These are phyloP conservation scores for Stygiomarasmius scandens DNA, from an alignment of 1,284 basidiomycete genomes.

Conservation along the genomic window DNA sequence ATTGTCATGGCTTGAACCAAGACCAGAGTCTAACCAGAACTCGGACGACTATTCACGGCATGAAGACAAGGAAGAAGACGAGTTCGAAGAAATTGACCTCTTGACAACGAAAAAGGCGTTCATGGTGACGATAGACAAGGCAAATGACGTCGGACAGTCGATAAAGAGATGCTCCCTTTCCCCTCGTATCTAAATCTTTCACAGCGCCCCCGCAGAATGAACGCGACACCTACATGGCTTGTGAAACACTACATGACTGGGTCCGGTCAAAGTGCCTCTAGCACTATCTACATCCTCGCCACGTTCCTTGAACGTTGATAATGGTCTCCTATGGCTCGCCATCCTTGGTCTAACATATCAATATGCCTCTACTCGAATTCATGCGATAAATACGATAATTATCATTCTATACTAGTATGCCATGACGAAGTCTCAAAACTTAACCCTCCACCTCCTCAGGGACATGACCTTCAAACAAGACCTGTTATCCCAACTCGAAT, in stretches of 20 bases:
- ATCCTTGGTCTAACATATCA: conserved; percentile 94
- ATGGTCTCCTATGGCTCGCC: conserved; percentile 93
- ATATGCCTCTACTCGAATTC: conserved; percentile 89
- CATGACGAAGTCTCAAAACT: conserved; percentile 90
- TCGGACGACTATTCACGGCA: conserved; percentile 40
- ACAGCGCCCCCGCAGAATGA: conserved; percentile 52
- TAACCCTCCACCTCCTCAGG: conserved; percentile 66
- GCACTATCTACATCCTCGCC: conserved; percentile 89
- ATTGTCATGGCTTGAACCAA: too few species aligned
- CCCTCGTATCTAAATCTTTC: conserved; percentile 1
- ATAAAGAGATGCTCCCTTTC: conserved; percentile 34
- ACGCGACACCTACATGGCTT: conserved; percentile 65
- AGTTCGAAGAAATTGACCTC: conserved; percentile 47
- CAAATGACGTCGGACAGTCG: conserved; percentile 54
- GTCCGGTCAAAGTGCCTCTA: conserved; percentile 88
- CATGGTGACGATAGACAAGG: conserved; percentile 42
- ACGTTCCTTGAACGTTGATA: conserved; percentile 89
- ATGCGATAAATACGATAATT: conserved; percentile 82
- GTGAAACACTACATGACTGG: conserved; percentile 85
- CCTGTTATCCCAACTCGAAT: conserved; percentile 83
- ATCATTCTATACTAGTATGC: conserved; percentile 77
- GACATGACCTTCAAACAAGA: conserved; percentile 89
- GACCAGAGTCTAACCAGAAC: conserved; percentile 75
- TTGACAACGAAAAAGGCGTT: conserved; percentile 63
- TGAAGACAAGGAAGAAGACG: conserved; percentile 48